A percentile compares a stretch with the other conserved stretches of the same genome.
These are phyloP conservation scores for Sequoia sempervirens DNA, from an alignment of 75 land plant genomes.

Conservation along the genomic window DNA sequence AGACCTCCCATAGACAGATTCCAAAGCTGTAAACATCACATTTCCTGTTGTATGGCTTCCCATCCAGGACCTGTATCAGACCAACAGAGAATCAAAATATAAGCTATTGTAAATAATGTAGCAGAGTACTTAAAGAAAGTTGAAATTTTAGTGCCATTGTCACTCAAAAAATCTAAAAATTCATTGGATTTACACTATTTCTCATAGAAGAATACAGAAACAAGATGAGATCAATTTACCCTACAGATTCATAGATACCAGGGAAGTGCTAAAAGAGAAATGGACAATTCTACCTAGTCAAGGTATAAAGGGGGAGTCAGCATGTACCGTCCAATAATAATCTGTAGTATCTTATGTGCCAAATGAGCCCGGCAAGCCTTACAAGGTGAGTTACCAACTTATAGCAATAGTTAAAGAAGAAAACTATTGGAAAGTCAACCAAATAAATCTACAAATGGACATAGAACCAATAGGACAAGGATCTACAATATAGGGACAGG, in stretches of 20 bases:
- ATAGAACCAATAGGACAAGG: background rate
- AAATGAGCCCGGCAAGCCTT: background rate
- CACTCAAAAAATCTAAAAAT: background rate
- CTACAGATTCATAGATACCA: background rate
- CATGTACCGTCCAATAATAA: background rate
- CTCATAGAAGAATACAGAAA: background rate
- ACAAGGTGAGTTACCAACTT: background rate
- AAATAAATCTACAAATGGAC: background rate
- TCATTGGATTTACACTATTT: background rate
- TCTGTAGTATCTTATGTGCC: too few species aligned
- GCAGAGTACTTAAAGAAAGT: background rate
- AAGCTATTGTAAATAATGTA: background rate
- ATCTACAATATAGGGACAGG: background rate
- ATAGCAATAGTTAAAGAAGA: background rate
- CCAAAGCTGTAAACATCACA: conserved; percentile 99
- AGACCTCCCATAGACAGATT: conserved; percentile 93
- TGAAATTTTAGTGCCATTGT: background rate
- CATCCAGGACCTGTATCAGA: conserved; percentile 76
- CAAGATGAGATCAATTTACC: background rate
- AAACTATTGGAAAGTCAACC: background rate
- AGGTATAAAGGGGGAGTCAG: background rate
- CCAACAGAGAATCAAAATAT: background rate
- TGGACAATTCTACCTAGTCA: background rate
- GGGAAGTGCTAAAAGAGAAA: background rate
- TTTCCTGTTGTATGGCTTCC: conserved; percentile 91